Base-by-base conservation (phyloP, 345 rosid species). In the Eucalyptus paniculata region DNA sequence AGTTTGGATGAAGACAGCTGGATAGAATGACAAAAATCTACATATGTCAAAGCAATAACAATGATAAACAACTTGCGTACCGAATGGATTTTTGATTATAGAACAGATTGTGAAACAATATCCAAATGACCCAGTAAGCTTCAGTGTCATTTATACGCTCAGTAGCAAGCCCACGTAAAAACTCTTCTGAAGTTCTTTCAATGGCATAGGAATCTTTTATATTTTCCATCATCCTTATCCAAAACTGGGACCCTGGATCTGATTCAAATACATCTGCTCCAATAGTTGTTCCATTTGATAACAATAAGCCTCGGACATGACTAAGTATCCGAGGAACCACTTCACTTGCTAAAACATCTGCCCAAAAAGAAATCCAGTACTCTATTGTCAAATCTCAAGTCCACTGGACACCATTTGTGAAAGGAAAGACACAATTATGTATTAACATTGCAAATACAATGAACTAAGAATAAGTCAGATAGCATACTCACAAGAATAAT, bases 41-140 rank as follows among this genome's bases (percentile, higher is more conserved):
- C 65, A 34, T 88, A 17, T 34, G 40, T 72, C 82, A 72, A 77
- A 77, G 47, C 85, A 80, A 87, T 90, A 72, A 69, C 44, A 56
- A 87, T 40, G 86, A 86, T 88, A 67, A 67, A 86, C 40, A 44
- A 86, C 87, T 87, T 82, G 69, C 98, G 86, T 67, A 95, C 99
- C 98, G 96, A 92, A 95, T 90, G 44, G 98, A 94, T 87, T 93
- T n/a, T 56, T 94, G 94, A 85, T 92, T 89, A 86, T 92, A 87
- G 51, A 95, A 87, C 89, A 89, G 87, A 80, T 49, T 91, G 91
- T 93, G 93, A 93, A 95, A 98, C 94, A 97, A 89, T 86, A 94
- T 88, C 98, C 99, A 96, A 87, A 96, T 91, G 87, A 92, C 94
- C 98, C 99, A 97, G 90, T 95, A 98, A 87, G 97, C 98, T 94